phyloP scores from a whole-genome alignment of 1,284 basidiomycete genomes.

The Ceratobasidium sp. region DNA sequence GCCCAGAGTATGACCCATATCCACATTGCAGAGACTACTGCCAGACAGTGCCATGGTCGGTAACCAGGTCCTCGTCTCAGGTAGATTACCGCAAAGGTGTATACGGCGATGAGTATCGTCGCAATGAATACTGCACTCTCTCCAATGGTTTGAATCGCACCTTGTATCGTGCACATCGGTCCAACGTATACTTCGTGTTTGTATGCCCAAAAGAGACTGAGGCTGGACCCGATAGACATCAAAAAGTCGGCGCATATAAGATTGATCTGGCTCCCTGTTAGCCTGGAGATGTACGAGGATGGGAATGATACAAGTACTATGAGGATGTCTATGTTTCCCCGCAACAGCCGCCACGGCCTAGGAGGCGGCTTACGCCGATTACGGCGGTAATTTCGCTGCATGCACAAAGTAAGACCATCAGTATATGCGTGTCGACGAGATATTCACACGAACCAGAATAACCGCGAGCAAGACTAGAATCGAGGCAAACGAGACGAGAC shows the following conservation, averaged over 20 bases:
- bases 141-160: conserved; percentile 49
- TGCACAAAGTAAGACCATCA: background rate
- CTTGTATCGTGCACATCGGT: conserved; percentile 48
- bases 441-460: background rate
- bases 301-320: background rate
- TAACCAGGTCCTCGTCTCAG: background rate
- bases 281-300: background rate
- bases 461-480: conserved; percentile 3
- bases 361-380: background rate
- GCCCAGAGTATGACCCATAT: conserved; percentile 5
- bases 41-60: background rate
- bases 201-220: conserved; percentile 46
- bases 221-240: conserved; percentile 47
- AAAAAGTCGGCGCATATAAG: conserved; percentile 50
- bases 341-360: conserved; percentile 31
- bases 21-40: background rate
- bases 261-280: conserved; percentile 26
- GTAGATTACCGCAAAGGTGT: conserved; percentile 47
- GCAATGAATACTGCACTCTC: conserved; percentile 49
- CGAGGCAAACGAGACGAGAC: background rate
- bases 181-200: conserved; percentile 46
- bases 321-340: conserved; percentile 18
- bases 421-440: background rate
- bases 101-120: conserved; percentile 47
- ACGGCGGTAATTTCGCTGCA: conserved; percentile 5